Evolutionary conservation across 2,329 filamentous ascomycete species (phyloP), one percentile per base, ranked within the genome.

Genomic region (Paecilomyces fulvus): DNA sequence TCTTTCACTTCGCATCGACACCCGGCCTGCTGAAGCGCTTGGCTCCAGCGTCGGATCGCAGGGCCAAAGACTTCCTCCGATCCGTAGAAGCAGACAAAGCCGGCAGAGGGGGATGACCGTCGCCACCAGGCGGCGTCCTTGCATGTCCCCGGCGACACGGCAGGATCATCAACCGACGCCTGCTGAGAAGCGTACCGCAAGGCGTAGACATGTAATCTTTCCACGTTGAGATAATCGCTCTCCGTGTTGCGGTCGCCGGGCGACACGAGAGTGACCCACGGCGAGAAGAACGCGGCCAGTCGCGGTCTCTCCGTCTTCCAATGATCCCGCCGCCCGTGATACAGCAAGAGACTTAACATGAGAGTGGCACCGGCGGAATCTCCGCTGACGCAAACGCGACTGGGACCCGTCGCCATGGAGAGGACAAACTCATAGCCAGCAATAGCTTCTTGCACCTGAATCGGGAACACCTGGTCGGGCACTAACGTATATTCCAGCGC

Each of bases 301-400:
- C 77, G 82, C 0, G 84, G 84, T 30, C 75, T 66, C 63, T 75
- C 72, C 10, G 54, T 54, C n/a, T 61, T 53, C 30, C 55, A 57
- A 49, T 66, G 54, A 5, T 73, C 69, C 1, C 71, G 66, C 54
- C 76, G 73, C 20, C 78, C 76, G 9, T 83, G 83, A 20, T 86
- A 82, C 1, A 92, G 80, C 53, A 95, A 74, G 52, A 94, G 77
- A 66, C 85, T 88, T 25, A 95, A 78, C 9, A 88, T 81, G 49
- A 95, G 74, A 0, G 87, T 87, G 14, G 82, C 90, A 3, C 90
- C 90, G 0, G 90, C 90, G 1, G 89, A 92, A 70, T 95, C 90
- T 5, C 90, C 90, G 51, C 82, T 83, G 3, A 95, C 80, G 59
- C 85, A 87, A 25, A 95, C 79, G 46, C 79, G 83, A 1, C 81